Percentiles rank a stretch among this genome's conserved stretches.
phyloP scores from a whole-genome alignment of 257 asterid genomes.

The Nicotiana benthamiana region DNA sequence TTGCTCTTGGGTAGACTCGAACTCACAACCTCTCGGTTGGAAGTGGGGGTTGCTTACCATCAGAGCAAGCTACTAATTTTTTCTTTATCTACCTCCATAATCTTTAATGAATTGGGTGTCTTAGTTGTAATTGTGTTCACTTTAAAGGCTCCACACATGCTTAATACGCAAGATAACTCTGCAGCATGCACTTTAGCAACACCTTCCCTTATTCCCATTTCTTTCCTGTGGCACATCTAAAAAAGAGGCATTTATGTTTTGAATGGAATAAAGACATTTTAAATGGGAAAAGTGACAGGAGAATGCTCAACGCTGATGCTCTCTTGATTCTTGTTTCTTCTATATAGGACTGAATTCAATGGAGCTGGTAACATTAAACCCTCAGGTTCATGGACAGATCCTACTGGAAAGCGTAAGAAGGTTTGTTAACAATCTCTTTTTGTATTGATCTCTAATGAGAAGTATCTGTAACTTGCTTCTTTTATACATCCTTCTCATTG shows the following conservation, averaged over 20 bases:
- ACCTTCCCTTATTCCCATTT: neutral
- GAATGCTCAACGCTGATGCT: constrained; percentile 16
- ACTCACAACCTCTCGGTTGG: too few relatives aligned
- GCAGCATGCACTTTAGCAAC: neutral
- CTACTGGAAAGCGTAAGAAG: constrained; percentile 42
- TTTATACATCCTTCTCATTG: neutral
- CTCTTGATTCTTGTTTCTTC: constrained; percentile 22
- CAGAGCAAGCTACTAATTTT: too few relatives aligned
- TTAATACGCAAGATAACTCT: neutral
- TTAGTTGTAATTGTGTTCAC: neutral
- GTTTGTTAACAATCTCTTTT: constrained; percentile 28
- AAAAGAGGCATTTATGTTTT: neutral
- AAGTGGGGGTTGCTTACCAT: too few relatives aligned
- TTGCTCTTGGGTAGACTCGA: too few relatives aligned
- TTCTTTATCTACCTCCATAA: neutral
- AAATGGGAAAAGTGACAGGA: neutral
- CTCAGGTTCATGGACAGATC: constrained; percentile 51
- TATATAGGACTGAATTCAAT: constrained; percentile 33
- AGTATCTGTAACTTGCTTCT: neutral
- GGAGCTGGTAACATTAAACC: constrained; percentile 29
- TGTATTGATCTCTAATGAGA: neutral
- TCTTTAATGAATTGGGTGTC: neutral
- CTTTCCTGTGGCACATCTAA: neutral
- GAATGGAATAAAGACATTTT: neutral
- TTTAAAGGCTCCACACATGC: neutral